Percentiles rank a stretch among this genome's conserved stretches.
Evolutionary conservation across 345 rosid genomes (phyloP).

Genomic region (Lagerstroemia speciosa): DNA sequence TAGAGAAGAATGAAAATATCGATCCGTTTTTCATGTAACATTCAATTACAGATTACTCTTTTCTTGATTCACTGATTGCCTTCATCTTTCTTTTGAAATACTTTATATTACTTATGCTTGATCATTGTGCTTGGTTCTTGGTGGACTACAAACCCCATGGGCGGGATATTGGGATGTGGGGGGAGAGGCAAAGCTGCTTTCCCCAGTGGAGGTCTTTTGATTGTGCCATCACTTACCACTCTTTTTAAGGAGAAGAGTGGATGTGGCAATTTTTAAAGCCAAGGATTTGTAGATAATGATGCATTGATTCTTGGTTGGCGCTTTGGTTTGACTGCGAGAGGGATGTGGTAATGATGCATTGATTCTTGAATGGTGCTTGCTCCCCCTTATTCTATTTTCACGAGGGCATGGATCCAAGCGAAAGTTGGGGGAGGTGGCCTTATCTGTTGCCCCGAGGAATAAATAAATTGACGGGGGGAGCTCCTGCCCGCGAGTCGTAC

Average conservation of each 20-base stretch:
- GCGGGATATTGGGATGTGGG: too few species aligned
- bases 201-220: too few species aligned
- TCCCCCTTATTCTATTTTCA: background rate
- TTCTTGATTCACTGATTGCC: background rate
- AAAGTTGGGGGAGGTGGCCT: background rate
- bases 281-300: background rate
- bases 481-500: background rate
- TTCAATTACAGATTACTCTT: conserved; percentile 13
- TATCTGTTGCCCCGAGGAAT: background rate
- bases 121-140: background rate
- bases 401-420: conserved; percentile 8
- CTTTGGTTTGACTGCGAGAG: background rate
- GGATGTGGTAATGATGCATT: background rate
- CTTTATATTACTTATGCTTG: background rate
- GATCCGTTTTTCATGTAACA: conserved; percentile 19
- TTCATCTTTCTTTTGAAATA: background rate
- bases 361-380: background rate
- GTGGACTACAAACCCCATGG: too few species aligned
- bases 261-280: too few species aligned
- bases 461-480: background rate
- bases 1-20: conserved; percentile 4
- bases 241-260: too few species aligned
- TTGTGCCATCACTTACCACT: too few species aligned
- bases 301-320: too few species aligned
- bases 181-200: too few species aligned